A percentile compares a stretch with the other conserved stretches of the same genome.
phyloP scores from a whole-genome alignment of 257 asterid genomes.

The Penstemon newberryi region DNA sequence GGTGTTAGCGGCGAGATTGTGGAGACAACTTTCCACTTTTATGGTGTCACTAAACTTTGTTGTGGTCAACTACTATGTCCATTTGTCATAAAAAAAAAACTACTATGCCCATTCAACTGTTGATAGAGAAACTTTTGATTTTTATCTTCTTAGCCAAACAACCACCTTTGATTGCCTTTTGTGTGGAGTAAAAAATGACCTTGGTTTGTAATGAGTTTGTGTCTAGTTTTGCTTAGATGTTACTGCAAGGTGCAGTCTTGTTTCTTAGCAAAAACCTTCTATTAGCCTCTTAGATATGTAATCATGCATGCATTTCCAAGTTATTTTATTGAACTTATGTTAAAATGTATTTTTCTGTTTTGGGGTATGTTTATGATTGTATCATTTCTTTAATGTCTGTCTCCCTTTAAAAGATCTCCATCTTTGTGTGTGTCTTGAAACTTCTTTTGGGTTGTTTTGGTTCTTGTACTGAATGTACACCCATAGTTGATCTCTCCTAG shows the following conservation, averaged over 20 bases:
- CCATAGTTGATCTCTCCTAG: slow-evolving; percentile 20
- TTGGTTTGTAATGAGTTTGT: not conserved
- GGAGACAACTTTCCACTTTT: not conserved
- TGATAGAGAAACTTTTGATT: not conserved
- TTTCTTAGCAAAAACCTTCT: not conserved
- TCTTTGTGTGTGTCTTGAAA: slow-evolving; percentile 15
- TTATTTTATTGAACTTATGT: slow-evolving; percentile 1
- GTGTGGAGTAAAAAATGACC: slow-evolving; percentile 11
- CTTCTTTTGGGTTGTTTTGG: slow-evolving; percentile 19
- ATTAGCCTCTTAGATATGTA: not conserved
- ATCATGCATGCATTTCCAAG: slow-evolving; percentile 4
- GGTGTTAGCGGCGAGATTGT: not conserved
- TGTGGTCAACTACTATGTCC: not conserved
- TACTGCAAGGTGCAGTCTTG: not conserved
- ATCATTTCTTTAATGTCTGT: not conserved
- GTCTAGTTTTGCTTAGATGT: slow-evolving; percentile 6
- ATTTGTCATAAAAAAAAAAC: not conserved
- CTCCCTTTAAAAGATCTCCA: not conserved
- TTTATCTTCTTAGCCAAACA: slow-evolving; percentile 1
- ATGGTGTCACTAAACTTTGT: not conserved
- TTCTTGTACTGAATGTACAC: slow-evolving; percentile 13
- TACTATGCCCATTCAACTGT: slow-evolving; percentile 1
- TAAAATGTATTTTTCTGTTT: not conserved
- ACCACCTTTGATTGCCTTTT: not conserved
- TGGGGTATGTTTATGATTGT: not conserved